Conservation (phyloP, 2,329 filamentous ascomycete species). For the Clonostachys rosea region DNA sequence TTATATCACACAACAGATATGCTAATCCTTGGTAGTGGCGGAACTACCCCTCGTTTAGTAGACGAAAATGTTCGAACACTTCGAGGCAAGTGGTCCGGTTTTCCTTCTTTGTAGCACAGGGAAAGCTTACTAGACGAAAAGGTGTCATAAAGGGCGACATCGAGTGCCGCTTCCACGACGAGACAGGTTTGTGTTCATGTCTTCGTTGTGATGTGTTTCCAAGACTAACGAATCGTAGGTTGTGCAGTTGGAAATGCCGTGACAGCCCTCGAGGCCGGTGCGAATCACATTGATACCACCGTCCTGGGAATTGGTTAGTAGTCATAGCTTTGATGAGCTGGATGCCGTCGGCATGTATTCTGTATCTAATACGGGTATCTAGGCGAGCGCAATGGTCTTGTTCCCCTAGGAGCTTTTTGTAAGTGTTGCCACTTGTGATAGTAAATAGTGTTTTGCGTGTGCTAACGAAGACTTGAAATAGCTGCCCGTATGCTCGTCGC, state of each 20-base stretch:
- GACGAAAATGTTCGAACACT: constrained; percentile 85
- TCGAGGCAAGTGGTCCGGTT: not conserved
- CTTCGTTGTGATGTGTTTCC: too few species aligned
- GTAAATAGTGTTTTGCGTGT: too few species aligned
- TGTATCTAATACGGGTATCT: not conserved
- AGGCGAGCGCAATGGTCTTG: constrained; percentile 58
- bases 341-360: too few species aligned
- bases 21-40: not conserved
- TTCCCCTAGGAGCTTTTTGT: constrained; percentile 23
- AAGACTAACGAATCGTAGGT: not conserved
- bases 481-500: constrained; percentile 6
- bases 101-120: too few species aligned
- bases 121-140: not conserved
- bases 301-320: constrained; percentile 39
- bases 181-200: constrained; percentile 65
- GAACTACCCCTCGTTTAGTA: constrained; percentile 75
- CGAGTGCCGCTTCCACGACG: constrained; percentile 24
- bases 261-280: constrained; percentile 82
- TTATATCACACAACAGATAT: too few species aligned
- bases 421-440: too few species aligned
- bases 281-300: constrained; percentile 65
- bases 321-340: not conserved
- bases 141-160: constrained; percentile 58
- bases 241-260: constrained; percentile 87
- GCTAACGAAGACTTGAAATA: not conserved